Percentiles rank a stretch among this genome's conserved stretches.
These are phyloP conservation scores for Rhodotorula glutinis DNA, from an alignment of 1,284 basidiomycete genomes.

Conservation along the genomic window DNA sequence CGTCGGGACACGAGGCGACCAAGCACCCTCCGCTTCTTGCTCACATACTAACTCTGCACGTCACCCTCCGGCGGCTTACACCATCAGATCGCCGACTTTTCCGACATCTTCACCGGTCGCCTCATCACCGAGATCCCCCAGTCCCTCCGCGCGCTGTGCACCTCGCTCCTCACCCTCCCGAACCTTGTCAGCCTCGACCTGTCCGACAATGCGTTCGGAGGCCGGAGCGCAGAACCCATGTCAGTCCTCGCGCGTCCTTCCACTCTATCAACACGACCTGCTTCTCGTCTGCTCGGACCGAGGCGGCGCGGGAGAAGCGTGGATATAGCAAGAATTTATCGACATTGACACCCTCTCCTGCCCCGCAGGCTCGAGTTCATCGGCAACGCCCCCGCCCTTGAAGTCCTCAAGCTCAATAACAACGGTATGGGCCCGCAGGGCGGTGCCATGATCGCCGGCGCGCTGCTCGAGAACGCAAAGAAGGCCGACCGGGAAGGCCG, in stretches of 20 bases:
- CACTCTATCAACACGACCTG: too few species aligned
- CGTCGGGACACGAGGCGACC: too few species aligned
- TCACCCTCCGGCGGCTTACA: too few species aligned
- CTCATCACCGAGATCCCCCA: conserved; percentile 92
- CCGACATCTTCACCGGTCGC: conserved; percentile 96
- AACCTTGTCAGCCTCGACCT: conserved; percentile 84
- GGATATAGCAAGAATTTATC: too few species aligned
- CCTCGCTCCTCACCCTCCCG: conserved; percentile 74
- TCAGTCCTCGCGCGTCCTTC: conserved; percentile 61
- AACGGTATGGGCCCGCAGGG: conserved; percentile 95
- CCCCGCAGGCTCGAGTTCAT: conserved; percentile 51
- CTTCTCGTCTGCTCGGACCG: too few species aligned
- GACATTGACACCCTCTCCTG: too few species aligned
- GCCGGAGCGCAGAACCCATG: conserved; percentile 90
- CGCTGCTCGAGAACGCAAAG: conserved; percentile 72
- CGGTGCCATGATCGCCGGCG: conserved; percentile 79
- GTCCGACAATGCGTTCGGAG: conserved; percentile 95
- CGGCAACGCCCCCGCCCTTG: conserved; percentile 70
- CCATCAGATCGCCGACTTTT: conserved; percentile 95
- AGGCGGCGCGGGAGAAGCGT: too few species aligned
- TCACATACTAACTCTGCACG: too few species aligned
- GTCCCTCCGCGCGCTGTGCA: conserved; percentile 82
- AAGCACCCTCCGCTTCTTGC: too few species aligned
- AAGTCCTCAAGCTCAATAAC: conserved; percentile 88
- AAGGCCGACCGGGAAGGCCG: conserved; percentile 65